Percentiles rank a stretch among this genome's conserved stretches.
Conservation (phyloP, 331 rosid genomes). For the Pyracantha coccinea region DNA sequence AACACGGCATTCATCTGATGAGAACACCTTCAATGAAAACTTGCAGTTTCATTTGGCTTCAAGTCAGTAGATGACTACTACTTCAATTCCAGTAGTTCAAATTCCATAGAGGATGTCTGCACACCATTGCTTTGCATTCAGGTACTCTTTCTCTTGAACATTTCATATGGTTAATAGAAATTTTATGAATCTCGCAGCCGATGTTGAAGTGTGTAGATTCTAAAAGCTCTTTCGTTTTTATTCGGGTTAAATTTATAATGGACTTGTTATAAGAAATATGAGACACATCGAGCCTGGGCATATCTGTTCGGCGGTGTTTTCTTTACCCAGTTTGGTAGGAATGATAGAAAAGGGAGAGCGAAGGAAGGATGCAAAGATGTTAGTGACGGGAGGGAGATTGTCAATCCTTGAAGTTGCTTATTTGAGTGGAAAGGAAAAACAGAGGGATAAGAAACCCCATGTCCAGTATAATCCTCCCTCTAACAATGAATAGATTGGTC, state of each 20-base stretch:
- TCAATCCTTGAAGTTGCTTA: not conserved
- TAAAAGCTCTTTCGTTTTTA: not conserved
- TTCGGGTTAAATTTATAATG: not conserved
- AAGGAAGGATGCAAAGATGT: not conserved
- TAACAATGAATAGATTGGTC: not conserved
- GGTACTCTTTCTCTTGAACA: constrained; percentile 30
- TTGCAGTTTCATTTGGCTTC: constrained; percentile 94
- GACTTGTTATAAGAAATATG: not conserved
- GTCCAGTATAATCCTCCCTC: not conserved
- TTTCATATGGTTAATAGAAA: not conserved
- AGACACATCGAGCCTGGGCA: not conserved
- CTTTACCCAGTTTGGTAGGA: not conserved
- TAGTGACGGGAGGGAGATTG: not conserved
- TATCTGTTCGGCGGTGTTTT: not conserved
- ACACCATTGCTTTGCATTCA: constrained; percentile 92
- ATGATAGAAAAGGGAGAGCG: not conserved
- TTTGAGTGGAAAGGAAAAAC: not conserved
- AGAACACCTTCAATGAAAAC: constrained; percentile 5
- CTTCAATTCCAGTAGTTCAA: constrained; percentile 69
- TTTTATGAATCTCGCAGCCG: not conserved
- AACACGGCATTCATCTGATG: constrained; percentile 8
- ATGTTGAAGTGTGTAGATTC: not conserved
- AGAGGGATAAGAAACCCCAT: not conserved
- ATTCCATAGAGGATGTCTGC: constrained; percentile 62
- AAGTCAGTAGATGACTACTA: constrained; percentile 90